Percentiles rank a stretch among this genome's conserved stretches.
phyloP scores from a whole-genome alignment of 2,329 filamentous ascomycete species.

The Fusarium agapanthi region DNA sequence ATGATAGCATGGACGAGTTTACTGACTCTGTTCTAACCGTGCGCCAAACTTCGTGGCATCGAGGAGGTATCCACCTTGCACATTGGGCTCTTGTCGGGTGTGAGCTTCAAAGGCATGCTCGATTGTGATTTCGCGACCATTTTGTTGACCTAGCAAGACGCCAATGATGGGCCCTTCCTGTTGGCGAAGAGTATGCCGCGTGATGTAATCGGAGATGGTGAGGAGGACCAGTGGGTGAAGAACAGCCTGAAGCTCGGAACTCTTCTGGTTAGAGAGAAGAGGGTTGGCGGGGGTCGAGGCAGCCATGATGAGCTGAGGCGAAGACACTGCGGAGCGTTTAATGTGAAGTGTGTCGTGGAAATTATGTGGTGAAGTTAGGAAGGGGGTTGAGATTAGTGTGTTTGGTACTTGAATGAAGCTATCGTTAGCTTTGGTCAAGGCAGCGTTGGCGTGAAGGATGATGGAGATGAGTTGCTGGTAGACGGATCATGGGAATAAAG shows the following conservation, averaged over 20 bases:
- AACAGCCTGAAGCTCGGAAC: conserved; percentile 79
- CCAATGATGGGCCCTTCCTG: conserved; percentile 82
- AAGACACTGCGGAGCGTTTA: background rate
- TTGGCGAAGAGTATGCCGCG: conserved; percentile 82
- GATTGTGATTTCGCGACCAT: conserved; percentile 88
- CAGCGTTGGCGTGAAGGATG: background rate
- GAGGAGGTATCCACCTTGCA: conserved; percentile 68
- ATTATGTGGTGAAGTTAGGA: background rate
- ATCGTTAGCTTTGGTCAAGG: conserved; percentile 12
- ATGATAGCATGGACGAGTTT: background rate
- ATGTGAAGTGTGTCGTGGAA: background rate
- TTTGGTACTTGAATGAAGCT: conserved; percentile 7
- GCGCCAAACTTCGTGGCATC: conserved; percentile 77
- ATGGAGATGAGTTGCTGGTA: conserved; percentile 6
- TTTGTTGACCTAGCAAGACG: conserved; percentile 89
- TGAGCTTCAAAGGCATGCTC: conserved; percentile 93
- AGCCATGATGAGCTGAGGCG: conserved; percentile 54
- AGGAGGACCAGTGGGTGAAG: conserved; percentile 95
- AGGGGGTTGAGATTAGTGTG: background rate
- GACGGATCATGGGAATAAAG: conserved; percentile 9
- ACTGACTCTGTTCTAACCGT: conserved; percentile 84
- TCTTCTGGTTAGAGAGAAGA: conserved; percentile 72
- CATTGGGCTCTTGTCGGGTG: conserved; percentile 52
- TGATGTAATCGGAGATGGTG: conserved; percentile 96
- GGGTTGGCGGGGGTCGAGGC: conserved; percentile 56